These are phyloP conservation scores for Moricandia arvensis DNA, from an alignment of 345 rosid species.

Conservation along the genomic window DNA sequence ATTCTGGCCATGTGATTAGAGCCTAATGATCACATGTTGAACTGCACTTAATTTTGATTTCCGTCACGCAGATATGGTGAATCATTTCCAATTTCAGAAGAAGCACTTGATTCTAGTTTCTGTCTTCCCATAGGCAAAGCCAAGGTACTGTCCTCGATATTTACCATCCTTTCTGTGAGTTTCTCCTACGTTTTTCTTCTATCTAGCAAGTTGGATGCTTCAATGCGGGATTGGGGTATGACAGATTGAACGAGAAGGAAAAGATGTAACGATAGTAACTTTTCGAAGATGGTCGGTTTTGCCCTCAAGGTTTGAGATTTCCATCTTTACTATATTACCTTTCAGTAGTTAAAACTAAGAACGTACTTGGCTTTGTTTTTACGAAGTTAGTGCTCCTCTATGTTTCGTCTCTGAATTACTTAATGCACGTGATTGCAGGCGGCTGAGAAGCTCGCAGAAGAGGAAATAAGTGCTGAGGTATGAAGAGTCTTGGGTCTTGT, in stretches of 20 bases:
- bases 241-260: constrained; percentile 92
- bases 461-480: constrained; percentile 93
- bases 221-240: constrained; percentile 7
- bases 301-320: constrained; percentile 69
- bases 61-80: constrained; percentile 70
- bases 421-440: constrained; percentile 45
- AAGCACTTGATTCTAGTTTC: constrained; percentile 88
- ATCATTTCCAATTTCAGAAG: constrained; percentile 83
- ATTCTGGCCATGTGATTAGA: neutral
- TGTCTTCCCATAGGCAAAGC: constrained; percentile 96
- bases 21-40: neutral
- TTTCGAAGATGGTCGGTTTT: constrained; percentile 84
- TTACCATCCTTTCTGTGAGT: neutral
- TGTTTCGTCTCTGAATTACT: neutral
- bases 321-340: neutral
- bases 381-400: neutral
- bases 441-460: constrained; percentile 78
- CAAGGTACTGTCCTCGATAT: constrained; percentile 50
- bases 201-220: neutral
- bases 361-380: neutral
- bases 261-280: constrained; percentile 78
- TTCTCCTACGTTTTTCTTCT: neutral
- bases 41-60: neutral
- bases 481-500: constrained; percentile 3
- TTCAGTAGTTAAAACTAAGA: neutral